Percentiles rank a stretch among this genome's conserved stretches.
Conservation (phyloP, 495 filamentous ascomycete species). For the Neurospora discreta region DNA sequence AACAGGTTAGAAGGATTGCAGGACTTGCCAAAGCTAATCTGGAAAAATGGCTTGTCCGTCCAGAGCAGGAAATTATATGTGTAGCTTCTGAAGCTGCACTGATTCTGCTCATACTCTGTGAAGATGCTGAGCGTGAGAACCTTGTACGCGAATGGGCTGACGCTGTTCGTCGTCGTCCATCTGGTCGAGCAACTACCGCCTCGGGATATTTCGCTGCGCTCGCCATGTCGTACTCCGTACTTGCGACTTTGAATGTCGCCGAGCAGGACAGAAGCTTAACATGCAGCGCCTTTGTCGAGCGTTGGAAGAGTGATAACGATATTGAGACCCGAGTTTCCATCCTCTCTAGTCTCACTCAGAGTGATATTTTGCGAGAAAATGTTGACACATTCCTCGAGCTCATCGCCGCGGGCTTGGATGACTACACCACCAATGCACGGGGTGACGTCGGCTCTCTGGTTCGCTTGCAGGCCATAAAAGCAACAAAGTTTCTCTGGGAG, state of each 20-base stretch:
- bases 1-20: conserved; percentile 5
- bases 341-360: conserved; percentile 45
- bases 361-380: conserved; percentile 25
- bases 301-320: conserved; percentile 32
- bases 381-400: conserved; percentile 24
- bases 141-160: conserved; percentile 29
- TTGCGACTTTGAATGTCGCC: conserved; percentile 6
- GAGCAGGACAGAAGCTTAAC: conserved; percentile 13
- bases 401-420: conserved; percentile 51
- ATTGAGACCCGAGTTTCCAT: conserved; percentile 52
- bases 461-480: conserved; percentile 63
- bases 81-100: conserved; percentile 33
- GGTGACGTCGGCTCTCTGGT: conserved; percentile 85
- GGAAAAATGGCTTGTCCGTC: conserved; percentile 28
- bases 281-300: conserved; percentile 20
- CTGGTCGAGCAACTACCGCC: conserved; percentile 14
- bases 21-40: conserved; percentile 21
- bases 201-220: conserved; percentile 31
- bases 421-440: conserved; percentile 77
- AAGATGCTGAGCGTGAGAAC: conserved; percentile 13
- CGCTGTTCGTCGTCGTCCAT: conserved; percentile 19
- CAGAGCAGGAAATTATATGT: conserved; percentile 30
- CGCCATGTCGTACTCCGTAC: conserved; percentile 22
- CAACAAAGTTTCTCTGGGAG: conserved; percentile 37
- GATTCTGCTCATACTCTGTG: conserved; percentile 26